Base-by-base conservation (phyloP, 192 early-diverging fungal species). In the Podochytrium sp. region DNA sequence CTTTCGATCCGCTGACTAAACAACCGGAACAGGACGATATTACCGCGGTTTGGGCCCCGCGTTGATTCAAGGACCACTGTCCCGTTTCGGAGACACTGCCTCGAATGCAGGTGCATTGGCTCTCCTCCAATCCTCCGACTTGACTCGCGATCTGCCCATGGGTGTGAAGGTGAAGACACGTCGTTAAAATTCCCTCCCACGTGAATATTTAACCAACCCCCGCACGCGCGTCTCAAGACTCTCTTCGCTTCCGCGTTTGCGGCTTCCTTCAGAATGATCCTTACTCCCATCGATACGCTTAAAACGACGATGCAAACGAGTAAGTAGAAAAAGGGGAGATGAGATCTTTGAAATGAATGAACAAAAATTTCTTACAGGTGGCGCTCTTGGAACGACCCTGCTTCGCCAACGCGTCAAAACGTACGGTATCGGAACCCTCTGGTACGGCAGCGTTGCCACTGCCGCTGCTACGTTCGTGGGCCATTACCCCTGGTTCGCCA, bases 21-120 rank as follows among this genome's bases (percentile, higher is more conserved):
- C 39, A 66, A 32, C 18, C 38, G 16, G 1, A 2, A 2, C 12
- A 65, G 35, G 73, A 38, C 78, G 81, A 2, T 82, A 82, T 76
- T 82, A 82, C 67, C 73, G 78, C 20, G 81, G 81, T 27, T 50
- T 81, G 27, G 75, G 66, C 1, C 79, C 81, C 4, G 81, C 81
- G 0, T 57, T 82, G 3, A 78, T 82, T 60, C 81, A 82, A 43
- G 81, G 81, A 1, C 81, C 81, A 7, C 34, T 82, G 35, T 80
- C 78, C 40, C 75, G 81, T 7, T 82, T 82, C 56, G 81, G 81
- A 34, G 81, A 82, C 72, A 82, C 81, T 16, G 81, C 81, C 27
- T 71, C 81, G 20, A 82, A 82, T 57, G 78, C 81, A 10, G 81
- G 81, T 35, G 81, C 79, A 0, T 56, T 82, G n/a, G 74, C 81